Evolutionary conservation across 345 rosid genomes (phyloP).

Genomic region (Orychophragmus violaceus): DNA sequence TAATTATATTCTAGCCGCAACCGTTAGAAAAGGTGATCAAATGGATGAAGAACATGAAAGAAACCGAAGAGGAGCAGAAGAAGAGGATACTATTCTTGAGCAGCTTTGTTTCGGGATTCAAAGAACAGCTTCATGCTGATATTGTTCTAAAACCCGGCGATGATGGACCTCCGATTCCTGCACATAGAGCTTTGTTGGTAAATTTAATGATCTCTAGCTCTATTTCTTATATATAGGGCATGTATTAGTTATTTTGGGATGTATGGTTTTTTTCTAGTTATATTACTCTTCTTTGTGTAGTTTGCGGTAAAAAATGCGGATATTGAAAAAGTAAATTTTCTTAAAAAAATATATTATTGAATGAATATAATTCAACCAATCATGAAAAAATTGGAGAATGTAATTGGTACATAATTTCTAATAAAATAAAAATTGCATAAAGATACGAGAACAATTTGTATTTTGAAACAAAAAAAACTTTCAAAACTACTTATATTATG

Average conservation of each 20-base stretch:
- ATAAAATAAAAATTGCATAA: too few species aligned
- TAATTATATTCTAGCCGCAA: slow-evolving; percentile 25
- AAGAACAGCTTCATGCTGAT: slow-evolving; percentile 57
- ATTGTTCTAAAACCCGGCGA: slow-evolving; percentile 51
- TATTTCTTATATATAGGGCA: neutral
- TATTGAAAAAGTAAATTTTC: too few species aligned
- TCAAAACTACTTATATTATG: too few species aligned
- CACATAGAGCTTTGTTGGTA: slow-evolving; percentile 73
- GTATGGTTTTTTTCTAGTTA: neutral
- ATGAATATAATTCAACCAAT: too few species aligned
- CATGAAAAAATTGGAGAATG: too few species aligned
- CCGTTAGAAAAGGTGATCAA: slow-evolving; percentile 51
- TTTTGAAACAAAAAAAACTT: too few species aligned
- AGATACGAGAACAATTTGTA: too few species aligned
- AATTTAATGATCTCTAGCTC: neutral
- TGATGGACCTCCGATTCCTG: slow-evolving; percentile 47
- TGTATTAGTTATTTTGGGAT: neutral
- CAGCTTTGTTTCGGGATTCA: slow-evolving; percentile 41
- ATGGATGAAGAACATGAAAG: slow-evolving; percentile 62
- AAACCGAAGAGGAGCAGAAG: slow-evolving; percentile 47
- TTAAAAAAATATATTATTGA: too few species aligned
- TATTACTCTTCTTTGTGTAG: too few species aligned
- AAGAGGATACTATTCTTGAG: slow-evolving; percentile 61
- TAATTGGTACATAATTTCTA: too few species aligned
- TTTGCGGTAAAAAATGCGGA: too few species aligned